A percentile compares a stretch with the other conserved stretches of the same genome.
Conservation (phyloP, 257 asterid genomes). For the Salvia miltiorrhiza region DNA sequence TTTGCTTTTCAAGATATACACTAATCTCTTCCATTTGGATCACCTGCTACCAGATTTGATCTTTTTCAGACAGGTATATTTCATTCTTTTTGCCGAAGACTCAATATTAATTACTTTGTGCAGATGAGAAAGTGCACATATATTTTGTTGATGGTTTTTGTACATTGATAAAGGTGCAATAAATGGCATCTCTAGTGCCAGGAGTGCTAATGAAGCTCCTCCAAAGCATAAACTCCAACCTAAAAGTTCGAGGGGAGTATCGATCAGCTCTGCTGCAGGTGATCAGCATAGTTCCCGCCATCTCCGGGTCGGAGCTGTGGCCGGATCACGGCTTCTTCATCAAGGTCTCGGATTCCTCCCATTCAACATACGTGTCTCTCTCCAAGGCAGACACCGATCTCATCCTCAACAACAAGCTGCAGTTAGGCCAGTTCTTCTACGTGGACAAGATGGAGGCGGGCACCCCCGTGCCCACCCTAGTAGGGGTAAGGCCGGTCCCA, state of each 20-base stretch:
- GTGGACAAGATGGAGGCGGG: slow-evolving; percentile 72
- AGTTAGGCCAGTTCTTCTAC: slow-evolving; percentile 75
- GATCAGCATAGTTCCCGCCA: slow-evolving; percentile 82
- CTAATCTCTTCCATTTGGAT: neutral
- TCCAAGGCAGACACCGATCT: slow-evolving; percentile 67
- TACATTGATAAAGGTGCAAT: neutral
- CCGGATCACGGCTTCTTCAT: slow-evolving; percentile 85
- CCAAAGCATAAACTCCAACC: slow-evolving; percentile 57
- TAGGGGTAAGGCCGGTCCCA: slow-evolving; percentile 70
- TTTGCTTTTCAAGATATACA: neutral
- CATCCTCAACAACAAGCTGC: slow-evolving; percentile 72
- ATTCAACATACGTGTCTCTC: slow-evolving; percentile 70
- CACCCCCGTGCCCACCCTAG: slow-evolving; percentile 64
- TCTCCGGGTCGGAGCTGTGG: slow-evolving; percentile 67
- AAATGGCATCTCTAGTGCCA: slow-evolving; percentile 79
- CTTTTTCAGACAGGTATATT: neutral
- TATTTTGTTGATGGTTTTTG: too few relatives aligned
- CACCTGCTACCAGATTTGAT: neutral
- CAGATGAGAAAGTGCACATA: too few relatives aligned
- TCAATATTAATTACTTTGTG: neutral
- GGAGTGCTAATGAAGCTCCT: slow-evolving; percentile 82
- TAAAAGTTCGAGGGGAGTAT: slow-evolving; percentile 67
- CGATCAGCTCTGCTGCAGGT: slow-evolving; percentile 70
- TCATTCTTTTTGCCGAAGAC: neutral
- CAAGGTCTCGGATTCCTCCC: slow-evolving; percentile 90